Percentiles rank a stretch among this genome's conserved stretches.
Evolutionary conservation across 306 rosid genomes (phyloP).

Genomic region (Acmispon strigosus): DNA sequence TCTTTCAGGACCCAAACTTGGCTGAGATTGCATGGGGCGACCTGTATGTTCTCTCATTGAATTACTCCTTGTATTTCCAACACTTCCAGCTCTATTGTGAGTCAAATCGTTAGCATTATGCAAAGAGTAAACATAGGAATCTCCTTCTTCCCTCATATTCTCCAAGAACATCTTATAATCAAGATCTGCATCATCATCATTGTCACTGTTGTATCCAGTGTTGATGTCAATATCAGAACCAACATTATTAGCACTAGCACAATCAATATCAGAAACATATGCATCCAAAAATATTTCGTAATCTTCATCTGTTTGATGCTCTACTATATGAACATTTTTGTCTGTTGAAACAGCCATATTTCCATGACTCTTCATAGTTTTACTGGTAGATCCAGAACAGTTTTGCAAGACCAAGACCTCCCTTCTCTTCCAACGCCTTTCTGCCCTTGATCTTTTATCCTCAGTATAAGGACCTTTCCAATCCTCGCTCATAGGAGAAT

Average conservation of each 20-base stretch:
- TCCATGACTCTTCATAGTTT: not conserved
- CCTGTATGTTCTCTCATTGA: too few relatives aligned
- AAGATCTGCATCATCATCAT: slow-evolving; percentile 20
- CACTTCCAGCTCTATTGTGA: too few relatives aligned
- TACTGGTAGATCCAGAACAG: not conserved
- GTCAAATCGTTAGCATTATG: too few relatives aligned
- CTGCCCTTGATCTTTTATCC: slow-evolving; percentile 28
- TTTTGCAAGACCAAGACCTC: not conserved
- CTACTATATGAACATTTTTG: not conserved
- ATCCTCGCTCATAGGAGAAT: not conserved
- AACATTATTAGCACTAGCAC: not conserved
- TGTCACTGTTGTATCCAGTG: not conserved
- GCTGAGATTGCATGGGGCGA: too few relatives aligned
- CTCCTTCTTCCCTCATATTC: too few relatives aligned
- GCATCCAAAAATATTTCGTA: not conserved
- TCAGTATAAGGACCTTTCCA: not conserved
- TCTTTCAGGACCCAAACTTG: too few relatives aligned
- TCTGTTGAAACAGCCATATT: not conserved
- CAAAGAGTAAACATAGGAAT: too few relatives aligned
- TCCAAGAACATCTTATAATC: slow-evolving; percentile 22
- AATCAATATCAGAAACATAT: not conserved
- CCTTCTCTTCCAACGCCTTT: slow-evolving; percentile 43
- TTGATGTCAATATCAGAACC: not conserved
- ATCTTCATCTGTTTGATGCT: not conserved
- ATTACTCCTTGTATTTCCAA: too few relatives aligned